A percentile compares a stretch with the other conserved stretches of the same genome.
Evolutionary conservation across 208 protist species (phyloP).

Genomic region (Histomonas meleagridis): DNA sequence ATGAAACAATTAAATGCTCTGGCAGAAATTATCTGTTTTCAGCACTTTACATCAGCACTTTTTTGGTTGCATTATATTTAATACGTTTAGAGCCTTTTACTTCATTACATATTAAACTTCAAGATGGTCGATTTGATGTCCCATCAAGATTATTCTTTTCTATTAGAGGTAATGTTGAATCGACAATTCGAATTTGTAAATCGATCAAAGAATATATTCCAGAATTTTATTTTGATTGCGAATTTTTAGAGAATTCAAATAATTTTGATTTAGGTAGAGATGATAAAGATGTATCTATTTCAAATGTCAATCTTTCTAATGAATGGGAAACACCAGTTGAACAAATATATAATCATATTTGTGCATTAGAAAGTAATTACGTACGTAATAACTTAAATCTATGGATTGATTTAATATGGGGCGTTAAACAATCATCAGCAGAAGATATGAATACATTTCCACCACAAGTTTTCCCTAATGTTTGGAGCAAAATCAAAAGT

Average conservation of each 20-base stretch:
- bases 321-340: constrained; percentile 35
- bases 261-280: constrained; percentile 42
- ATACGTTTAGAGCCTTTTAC: constrained; percentile 33
- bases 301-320: constrained; percentile 48
- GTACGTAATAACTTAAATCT: background rate
- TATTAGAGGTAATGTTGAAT: background rate
- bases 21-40: too few relatives aligned
- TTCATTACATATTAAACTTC: background rate
- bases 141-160: background rate
- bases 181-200: background rate
- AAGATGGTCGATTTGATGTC: background rate
- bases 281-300: background rate
- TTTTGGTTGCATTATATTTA: background rate
- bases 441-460: background rate
- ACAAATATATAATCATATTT: constrained; percentile 37
- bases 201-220: constrained; percentile 22
- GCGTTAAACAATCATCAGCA: background rate
- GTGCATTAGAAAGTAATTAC: background rate
- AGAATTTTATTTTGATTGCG: constrained; percentile 1
- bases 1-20: too few relatives aligned
- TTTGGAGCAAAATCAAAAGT: background rate
- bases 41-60: background rate
- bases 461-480: background rate
- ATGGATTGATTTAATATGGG: constrained; percentile 30
- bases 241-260: constrained; percentile 44